These are phyloP conservation scores for Apium graveolens DNA, from an alignment of 129 eudicot genomes.

Conservation along the genomic window DNA sequence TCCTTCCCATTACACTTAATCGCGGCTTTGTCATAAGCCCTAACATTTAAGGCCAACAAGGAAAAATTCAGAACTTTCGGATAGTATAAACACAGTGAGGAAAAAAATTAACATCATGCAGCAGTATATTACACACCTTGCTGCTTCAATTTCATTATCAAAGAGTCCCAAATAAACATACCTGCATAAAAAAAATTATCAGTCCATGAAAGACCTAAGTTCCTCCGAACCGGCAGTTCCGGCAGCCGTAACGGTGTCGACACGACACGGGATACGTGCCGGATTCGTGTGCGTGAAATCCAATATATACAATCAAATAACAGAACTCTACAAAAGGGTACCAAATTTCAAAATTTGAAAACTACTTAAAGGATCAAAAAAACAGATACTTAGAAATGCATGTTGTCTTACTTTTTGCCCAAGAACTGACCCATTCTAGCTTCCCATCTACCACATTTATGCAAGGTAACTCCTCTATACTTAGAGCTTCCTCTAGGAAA, in stretches of 20 bases:
- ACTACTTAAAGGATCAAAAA: not conserved
- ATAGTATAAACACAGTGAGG: not conserved
- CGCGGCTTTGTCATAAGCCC: constrained; percentile 94
- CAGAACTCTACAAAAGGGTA: not conserved
- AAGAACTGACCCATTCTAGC: constrained; percentile 99
- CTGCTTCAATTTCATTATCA: constrained; percentile 98
- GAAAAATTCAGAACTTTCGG: not conserved
- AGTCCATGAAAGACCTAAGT: not conserved
- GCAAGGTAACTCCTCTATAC: constrained; percentile 92
- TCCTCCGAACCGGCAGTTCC: too few species aligned
- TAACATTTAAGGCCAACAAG: constrained; percentile 11
- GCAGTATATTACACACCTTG: constrained; percentile 47
- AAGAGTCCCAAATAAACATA: constrained; percentile 96
- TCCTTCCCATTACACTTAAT: constrained; percentile 84
- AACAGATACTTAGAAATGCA: not conserved
- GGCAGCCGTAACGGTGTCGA: too few species aligned
- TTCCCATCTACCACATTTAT: constrained; percentile 99
- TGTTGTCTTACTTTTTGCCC: constrained; percentile 74
- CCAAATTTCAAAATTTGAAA: not conserved
- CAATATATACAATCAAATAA: too few species aligned
- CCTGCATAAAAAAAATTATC: constrained; percentile 29
- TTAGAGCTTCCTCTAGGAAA: constrained; percentile 94
- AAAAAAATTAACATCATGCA: not conserved
- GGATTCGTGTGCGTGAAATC: too few species aligned
- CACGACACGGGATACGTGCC: too few species aligned